Evolutionary conservation across 164 flowering plant genomes (phyloP).

Genomic region (Macadamia integrifolia): DNA sequence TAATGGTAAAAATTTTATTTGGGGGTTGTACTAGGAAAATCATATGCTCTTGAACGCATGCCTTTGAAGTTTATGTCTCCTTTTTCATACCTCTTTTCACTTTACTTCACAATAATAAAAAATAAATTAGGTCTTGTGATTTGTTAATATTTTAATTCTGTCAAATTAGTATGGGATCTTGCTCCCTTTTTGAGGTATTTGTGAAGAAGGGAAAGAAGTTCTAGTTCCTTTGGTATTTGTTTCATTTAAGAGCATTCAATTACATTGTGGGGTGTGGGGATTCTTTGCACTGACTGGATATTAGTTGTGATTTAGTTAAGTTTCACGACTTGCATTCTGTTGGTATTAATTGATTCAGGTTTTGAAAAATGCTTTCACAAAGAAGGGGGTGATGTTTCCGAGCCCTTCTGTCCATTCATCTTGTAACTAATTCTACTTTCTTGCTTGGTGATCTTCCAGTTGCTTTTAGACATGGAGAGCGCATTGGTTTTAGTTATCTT

Average conservation of each 20-base stretch:
- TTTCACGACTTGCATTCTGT: no score
- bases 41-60: neutral
- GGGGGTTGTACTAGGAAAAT: neutral
- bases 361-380: neutral
- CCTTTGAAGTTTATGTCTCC: neutral
- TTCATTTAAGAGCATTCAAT: no score
- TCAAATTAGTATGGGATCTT: no score
- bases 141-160: no score
- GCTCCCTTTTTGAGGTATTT: no score
- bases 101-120: no score
- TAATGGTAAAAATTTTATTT: neutral
- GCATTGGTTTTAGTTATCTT: conserved; percentile 95
- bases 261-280: no score
- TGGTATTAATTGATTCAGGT: neutral
- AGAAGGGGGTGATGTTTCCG: conserved; percentile 1
- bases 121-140: no score
- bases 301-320: neutral
- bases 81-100: no score
- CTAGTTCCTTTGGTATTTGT: no score
- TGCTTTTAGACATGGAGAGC: conserved; percentile 95
- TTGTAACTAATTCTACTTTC: neutral
- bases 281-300: neutral
- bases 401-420: neutral
- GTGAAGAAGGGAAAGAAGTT: no score
- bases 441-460: conserved; percentile 44